A percentile compares a stretch with the other conserved stretches of the same genome.
phyloP scores from a whole-genome alignment of 805 yeast species.

The Jamesozyma rosinii region DNA sequence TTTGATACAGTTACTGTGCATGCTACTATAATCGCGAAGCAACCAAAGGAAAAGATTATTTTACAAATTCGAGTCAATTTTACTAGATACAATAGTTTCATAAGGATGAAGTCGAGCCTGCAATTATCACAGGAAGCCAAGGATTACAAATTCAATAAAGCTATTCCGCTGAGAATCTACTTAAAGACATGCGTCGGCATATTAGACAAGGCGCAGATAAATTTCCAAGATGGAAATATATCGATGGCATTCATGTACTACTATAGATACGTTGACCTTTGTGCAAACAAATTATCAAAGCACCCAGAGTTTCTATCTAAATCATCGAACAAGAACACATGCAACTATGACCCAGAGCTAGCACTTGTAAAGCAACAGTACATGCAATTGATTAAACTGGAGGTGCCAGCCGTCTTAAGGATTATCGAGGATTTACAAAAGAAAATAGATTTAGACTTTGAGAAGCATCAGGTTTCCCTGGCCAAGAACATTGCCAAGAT shows the following conservation, averaged over 20 bases:
- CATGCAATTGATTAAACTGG: conserved; percentile 22
- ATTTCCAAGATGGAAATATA: conserved; percentile 31
- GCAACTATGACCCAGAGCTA: conserved; percentile 1
- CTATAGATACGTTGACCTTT: conserved; percentile 47
- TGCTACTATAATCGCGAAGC: no score
- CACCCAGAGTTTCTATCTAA: conserved; percentile 19
- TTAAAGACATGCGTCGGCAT: conserved; percentile 42
- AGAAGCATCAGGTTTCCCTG: conserved; percentile 18
- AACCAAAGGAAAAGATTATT: no score
- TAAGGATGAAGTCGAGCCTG: conserved; percentile 7
- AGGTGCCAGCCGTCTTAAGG: conserved; percentile 27
- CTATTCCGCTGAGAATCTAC: conserved; percentile 46
- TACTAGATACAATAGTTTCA: no score
- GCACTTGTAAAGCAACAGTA: conserved; percentile 18
- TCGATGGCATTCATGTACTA: conserved; percentile 49
- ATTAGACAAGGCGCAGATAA: conserved; percentile 37
- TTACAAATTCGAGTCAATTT: no score
- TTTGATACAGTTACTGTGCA: no score
- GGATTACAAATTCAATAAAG: conserved; percentile 44
- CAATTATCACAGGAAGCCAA: conserved; percentile 37
- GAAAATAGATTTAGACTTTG: conserved; percentile 15
- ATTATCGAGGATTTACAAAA: conserved; percentile 24
- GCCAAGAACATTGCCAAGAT: conserved; percentile 23
- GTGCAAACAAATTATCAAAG: conserved; percentile 23
- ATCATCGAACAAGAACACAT: no score